phyloP scores from a whole-genome alignment of 805 yeast species.

The Metschnikowia lachancei region DNA sequence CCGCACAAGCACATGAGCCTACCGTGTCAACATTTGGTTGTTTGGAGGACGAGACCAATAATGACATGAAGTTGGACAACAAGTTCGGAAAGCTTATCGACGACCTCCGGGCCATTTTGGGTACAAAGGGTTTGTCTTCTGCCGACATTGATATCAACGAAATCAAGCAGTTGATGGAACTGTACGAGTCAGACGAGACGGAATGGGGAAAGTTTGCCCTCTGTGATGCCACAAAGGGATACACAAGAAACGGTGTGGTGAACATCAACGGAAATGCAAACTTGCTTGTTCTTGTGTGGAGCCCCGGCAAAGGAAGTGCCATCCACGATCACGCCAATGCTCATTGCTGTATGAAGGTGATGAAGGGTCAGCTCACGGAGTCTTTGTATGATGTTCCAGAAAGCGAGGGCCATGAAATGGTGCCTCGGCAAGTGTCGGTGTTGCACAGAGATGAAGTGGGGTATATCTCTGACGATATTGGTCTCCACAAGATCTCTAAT shows the following conservation, averaged over 20 bases:
- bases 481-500: conserved; percentile 63
- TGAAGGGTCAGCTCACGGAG: conserved; percentile 59
- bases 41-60: conserved; percentile 19
- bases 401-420: conserved; percentile 26
- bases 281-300: conserved; percentile 66
- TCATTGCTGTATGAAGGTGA: conserved; percentile 70
- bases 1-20: conserved; percentile 3
- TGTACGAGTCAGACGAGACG: conserved; percentile 44
- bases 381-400: conserved; percentile 52
- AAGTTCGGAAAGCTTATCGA: conserved; percentile 26
- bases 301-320: conserved; percentile 59
- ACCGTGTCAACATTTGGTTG: conserved; percentile 19
- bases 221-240: conserved; percentile 48
- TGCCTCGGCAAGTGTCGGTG: conserved; percentile 25
- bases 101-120: conserved; percentile 27
- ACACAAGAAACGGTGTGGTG: conserved; percentile 69
- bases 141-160: conserved; percentile 53
- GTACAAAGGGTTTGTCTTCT: conserved; percentile 36
- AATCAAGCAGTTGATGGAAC: conserved; percentile 45
- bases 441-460: conserved; percentile 48
- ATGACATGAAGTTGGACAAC: conserved; percentile 18
- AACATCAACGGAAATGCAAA: conserved; percentile 72
- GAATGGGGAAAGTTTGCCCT: conserved; percentile 64
- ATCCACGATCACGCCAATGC: conserved; percentile 77
- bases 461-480: conserved; percentile 64